Evolutionary conservation across 73 alveolate genomes (phyloP).

Genomic region (Paramecium biaurelia): DNA sequence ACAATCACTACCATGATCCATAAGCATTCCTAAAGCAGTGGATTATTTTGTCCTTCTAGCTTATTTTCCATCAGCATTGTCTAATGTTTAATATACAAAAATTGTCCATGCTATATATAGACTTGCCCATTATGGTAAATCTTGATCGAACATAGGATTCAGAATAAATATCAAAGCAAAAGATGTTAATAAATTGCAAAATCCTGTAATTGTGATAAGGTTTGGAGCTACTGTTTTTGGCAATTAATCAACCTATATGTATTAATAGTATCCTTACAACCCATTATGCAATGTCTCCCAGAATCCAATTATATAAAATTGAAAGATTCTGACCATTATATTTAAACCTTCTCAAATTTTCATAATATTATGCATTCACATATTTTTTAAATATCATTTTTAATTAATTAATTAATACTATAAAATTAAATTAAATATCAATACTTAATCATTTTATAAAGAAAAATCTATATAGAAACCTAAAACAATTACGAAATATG

Average conservation of each 20-base stretch:
- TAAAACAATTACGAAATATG: background rate
- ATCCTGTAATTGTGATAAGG: slow-evolving; percentile 47
- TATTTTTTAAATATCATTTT: background rate
- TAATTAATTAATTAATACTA: background rate
- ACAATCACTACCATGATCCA: slow-evolving; percentile 83
- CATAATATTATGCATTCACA: slow-evolving; percentile 3
- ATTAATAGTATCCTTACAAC: background rate
- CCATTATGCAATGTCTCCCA: slow-evolving; percentile 15
- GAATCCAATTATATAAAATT: slow-evolving; percentile 39
- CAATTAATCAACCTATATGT: background rate
- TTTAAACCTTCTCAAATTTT: slow-evolving; percentile 46
- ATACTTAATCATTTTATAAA: background rate
- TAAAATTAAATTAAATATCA: background rate
- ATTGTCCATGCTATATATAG: background rate
- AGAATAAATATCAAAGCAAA: background rate
- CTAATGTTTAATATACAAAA: slow-evolving; percentile 66
- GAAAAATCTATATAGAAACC: background rate
- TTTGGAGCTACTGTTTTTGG: slow-evolving; percentile 59
- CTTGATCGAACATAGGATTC: slow-evolving; percentile 47
- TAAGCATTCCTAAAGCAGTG: slow-evolving; percentile 73
- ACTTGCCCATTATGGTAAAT: slow-evolving; percentile 56
- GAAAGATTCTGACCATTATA: slow-evolving; percentile 55
- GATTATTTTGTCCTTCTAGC: slow-evolving; percentile 72
- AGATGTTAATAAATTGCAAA: background rate
- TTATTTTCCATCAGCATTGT: slow-evolving; percentile 75